A percentile compares a stretch with the other conserved stretches of the same genome.
These are phyloP conservation scores for Aspergillus nanangensis DNA, from an alignment of 495 filamentous ascomycete genomes.

Conservation along the genomic window DNA sequence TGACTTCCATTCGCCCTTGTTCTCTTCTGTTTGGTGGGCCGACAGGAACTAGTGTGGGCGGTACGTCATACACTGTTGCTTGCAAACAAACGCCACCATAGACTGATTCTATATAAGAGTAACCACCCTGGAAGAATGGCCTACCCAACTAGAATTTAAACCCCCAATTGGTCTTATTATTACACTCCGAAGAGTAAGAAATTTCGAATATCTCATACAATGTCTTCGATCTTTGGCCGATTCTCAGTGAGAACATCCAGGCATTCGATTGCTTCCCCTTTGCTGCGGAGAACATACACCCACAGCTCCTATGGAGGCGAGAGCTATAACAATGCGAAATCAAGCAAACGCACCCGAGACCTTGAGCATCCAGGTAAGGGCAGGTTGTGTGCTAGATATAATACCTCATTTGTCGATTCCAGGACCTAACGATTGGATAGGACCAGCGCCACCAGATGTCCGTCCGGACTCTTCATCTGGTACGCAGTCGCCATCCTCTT, in stretches of 20 bases:
- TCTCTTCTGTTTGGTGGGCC: neutral
- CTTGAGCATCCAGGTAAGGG: conserved; percentile 26
- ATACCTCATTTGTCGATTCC: neutral
- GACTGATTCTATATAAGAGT: too few species aligned
- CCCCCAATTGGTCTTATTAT: too few species aligned
- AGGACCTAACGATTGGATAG: conserved; percentile 6
- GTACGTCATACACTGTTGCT: too few species aligned
- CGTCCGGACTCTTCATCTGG: conserved; percentile 7
- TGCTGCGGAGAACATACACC: conserved; percentile 11
- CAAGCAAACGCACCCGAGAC: conserved; percentile 15
- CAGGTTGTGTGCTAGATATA: neutral
- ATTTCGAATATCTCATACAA: too few species aligned
- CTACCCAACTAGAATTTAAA: too few species aligned
- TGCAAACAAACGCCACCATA: too few species aligned
- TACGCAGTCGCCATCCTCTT: neutral
- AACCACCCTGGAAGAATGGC: too few species aligned
- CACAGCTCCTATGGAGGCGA: conserved; percentile 20
- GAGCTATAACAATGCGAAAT: conserved; percentile 5
- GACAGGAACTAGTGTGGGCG: too few species aligned
- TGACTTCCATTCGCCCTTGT: neutral
- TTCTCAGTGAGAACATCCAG: too few species aligned
- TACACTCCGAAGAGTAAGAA: too few species aligned
- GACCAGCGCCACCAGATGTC: conserved; percentile 18
- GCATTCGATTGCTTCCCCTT: too few species aligned
- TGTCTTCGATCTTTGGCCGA: too few species aligned